A percentile compares a stretch with the other conserved stretches of the same genome.
Conservation (phyloP, 2,329 filamentous ascomycete genomes). For the Colletotrichum liaoningense region DNA sequence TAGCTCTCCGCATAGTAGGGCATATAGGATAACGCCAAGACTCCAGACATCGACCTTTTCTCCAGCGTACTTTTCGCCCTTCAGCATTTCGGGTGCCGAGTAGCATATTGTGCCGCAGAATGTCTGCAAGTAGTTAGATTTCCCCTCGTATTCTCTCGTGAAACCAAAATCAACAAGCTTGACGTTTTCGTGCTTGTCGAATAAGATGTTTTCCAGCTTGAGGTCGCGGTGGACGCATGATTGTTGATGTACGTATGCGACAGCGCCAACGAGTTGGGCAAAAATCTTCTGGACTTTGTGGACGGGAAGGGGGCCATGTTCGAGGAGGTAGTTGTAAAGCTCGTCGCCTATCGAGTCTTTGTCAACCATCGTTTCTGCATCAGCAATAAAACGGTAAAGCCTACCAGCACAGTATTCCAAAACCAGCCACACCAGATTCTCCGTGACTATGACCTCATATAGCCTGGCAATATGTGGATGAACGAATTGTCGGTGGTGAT, state of each 20-base stretch:
- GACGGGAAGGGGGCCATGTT: slow-evolving; percentile 84
- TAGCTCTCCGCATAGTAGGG: slow-evolving; percentile 84
- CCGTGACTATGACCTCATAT: slow-evolving; percentile 98
- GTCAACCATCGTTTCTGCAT: slow-evolving; percentile 41
- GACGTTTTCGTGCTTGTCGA: slow-evolving; percentile 97
- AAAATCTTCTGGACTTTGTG: slow-evolving; percentile 96
- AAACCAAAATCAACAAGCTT: slow-evolving; percentile 99
- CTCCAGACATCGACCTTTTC: slow-evolving; percentile 99
- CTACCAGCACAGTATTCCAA: slow-evolving; percentile 94
- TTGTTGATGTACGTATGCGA: slow-evolving; percentile 93
- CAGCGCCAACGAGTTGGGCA: slow-evolving; percentile 92
- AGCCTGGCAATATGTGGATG: slow-evolving; percentile 96
- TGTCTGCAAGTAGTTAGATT: slow-evolving; percentile 93
- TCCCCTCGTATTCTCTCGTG: slow-evolving; percentile 95
- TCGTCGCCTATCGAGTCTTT: slow-evolving; percentile 77
- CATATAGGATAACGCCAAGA: slow-evolving; percentile 85
- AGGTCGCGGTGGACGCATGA: slow-evolving; percentile 96
- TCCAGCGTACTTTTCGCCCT: slow-evolving; percentile 96
- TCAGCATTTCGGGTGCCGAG: slow-evolving; percentile 97
- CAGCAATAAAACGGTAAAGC: slow-evolving; percentile 37
- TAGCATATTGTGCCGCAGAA: slow-evolving; percentile 99
- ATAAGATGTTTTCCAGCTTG: slow-evolving; percentile 94
- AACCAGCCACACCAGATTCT: slow-evolving; percentile 94
- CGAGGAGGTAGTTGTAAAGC: slow-evolving; percentile 93
- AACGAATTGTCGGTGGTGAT: slow-evolving; percentile 97